A percentile compares a stretch with the other conserved stretches of the same genome.
These are phyloP conservation scores for Erodium maritimum DNA, from an alignment of 345 rosid species.

Conservation along the genomic window DNA sequence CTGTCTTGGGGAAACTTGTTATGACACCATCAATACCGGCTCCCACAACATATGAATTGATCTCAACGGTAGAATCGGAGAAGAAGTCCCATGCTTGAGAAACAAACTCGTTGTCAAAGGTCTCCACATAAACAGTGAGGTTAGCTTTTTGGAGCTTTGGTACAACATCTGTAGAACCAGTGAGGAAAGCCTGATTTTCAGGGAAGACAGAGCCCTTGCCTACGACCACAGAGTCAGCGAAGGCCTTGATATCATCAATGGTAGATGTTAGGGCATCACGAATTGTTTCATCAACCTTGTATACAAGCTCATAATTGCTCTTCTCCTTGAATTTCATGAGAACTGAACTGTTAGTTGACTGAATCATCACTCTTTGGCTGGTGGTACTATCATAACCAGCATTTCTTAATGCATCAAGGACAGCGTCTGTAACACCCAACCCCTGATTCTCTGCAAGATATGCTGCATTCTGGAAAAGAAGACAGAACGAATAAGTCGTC, in stretches of 20 bases:
- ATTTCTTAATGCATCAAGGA: conserved; percentile 40
- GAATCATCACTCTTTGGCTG: conserved; percentile 56
- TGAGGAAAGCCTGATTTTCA: conserved; percentile 11
- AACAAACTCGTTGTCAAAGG: conserved; percentile 69
- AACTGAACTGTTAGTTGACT: conserved; percentile 71
- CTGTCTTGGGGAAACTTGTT: conserved; percentile 69
- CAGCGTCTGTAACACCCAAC: conserved; percentile 38
- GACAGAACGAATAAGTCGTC: conserved; percentile 7
- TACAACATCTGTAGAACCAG: conserved; percentile 33
- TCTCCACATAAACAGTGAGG: conserved; percentile 55
- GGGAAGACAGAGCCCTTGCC: conserved; percentile 48
- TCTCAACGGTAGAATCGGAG: conserved; percentile 69
- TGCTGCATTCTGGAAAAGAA: conserved; percentile 51
- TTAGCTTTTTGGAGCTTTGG: conserved; percentile 30
- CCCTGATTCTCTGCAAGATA: conserved; percentile 53
- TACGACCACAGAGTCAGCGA: conserved; percentile 58
- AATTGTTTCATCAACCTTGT: conserved; percentile 51
- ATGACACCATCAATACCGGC: conserved; percentile 41
- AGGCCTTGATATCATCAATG: conserved; percentile 46
- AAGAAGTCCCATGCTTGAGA: conserved; percentile 91
- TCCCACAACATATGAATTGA: conserved; percentile 31
- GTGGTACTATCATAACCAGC: conserved; percentile 48
- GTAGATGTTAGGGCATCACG: conserved; percentile 38
- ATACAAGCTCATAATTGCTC: conserved; percentile 43
- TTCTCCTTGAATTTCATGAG: conserved; percentile 44